phyloP scores from a whole-genome alignment of 257 asterid genomes.

The Gardenia jasminoides region DNA sequence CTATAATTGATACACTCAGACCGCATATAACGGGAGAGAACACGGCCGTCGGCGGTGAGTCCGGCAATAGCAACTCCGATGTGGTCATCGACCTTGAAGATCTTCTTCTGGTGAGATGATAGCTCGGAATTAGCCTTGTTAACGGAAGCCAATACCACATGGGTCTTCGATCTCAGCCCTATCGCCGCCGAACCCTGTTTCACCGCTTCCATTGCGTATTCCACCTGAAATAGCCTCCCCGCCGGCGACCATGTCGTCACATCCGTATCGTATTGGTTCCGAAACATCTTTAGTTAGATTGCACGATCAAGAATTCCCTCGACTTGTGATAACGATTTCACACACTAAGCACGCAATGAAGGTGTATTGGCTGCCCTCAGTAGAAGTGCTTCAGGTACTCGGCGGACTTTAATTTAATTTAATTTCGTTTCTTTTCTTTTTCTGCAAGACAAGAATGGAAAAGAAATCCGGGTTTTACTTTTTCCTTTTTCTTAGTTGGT shows the following conservation, averaged over 20 bases:
- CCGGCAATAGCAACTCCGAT: slow-evolving; percentile 99
- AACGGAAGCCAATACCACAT: slow-evolving; percentile 81
- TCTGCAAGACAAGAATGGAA: slow-evolving; percentile 50
- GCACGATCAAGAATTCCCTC: not conserved
- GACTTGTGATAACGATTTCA: not conserved
- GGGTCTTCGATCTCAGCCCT: slow-evolving; percentile 91
- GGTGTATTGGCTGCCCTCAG: not conserved
- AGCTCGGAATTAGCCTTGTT: slow-evolving; percentile 93
- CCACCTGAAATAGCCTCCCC: slow-evolving; percentile 91
- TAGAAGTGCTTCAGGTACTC: not conserved
- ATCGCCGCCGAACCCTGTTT: slow-evolving; percentile 99
- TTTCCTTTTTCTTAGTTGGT: not conserved
- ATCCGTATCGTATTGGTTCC: slow-evolving; percentile 97
- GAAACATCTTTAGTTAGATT: slow-evolving; percentile 49
- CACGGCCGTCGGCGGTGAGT: slow-evolving; percentile 97
- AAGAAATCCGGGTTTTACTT: not conserved
- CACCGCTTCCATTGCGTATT: slow-evolving; percentile 99
- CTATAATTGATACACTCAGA: slow-evolving; percentile 86
- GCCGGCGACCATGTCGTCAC: slow-evolving; percentile 99
- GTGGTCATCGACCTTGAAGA: slow-evolving; percentile 98
- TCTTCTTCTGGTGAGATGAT: slow-evolving; percentile 98
- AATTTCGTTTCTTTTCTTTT: slow-evolving; percentile 36
- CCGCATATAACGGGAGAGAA: slow-evolving; percentile 91
- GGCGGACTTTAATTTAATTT: not conserved
- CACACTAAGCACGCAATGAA: not conserved